Base-by-base conservation (phyloP, 2,329 filamentous ascomycete genomes). In the Aspergillus hiratsukae region DNA sequence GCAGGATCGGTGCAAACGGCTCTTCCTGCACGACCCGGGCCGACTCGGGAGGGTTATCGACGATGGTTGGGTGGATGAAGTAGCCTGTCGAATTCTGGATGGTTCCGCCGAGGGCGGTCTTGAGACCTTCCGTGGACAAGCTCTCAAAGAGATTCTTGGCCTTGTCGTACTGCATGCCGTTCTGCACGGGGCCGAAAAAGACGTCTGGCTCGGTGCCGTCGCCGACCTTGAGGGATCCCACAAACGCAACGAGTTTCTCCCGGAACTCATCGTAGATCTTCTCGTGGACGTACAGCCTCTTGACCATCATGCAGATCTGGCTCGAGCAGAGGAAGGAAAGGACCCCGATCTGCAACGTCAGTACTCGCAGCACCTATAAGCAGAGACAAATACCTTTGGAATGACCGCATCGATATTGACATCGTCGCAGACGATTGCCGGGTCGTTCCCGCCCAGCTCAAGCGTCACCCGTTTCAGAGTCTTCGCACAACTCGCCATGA, bases 1-100 rank as follows among this genome's bases (percentile, higher is more conserved):
- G 86, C 1, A 88, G 77, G 31, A 89, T 83, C 0, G 87, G 87
- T 0, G 81, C 83, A 61, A 86, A 87, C 3, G 83, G 81, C 66
- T 87, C 84, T 61, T 87, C 84, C 29, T 74, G 70, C 9, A 86
- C 82, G 19, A 86, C 75, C 10, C 77, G 71, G 2, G 82, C 80
- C 41, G 80, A 74, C 60, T 84, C 81, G 0, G 81, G 79, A 23
- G 83, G 83, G 58, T 82, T 81, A 35, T 80, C 76, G 28, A 86
- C 79, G 54, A 87, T 83, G 1, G 83, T 84, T 0, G 84, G 83
- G 29, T 78, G 71, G 59, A 86, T 75, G 72, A 83, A 85, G 71
- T 80, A 86, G 1, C 83, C 84, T 51, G 79, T 70, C 2, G 70
- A 72, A 2, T 66, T 63, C 76, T 75, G 49, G 64, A 74, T 31